Evolutionary conservation across 1,139 yeast genomes (phyloP), one percentile per base, ranked within the genome.

Genomic region (Pichia sp.): DNA sequence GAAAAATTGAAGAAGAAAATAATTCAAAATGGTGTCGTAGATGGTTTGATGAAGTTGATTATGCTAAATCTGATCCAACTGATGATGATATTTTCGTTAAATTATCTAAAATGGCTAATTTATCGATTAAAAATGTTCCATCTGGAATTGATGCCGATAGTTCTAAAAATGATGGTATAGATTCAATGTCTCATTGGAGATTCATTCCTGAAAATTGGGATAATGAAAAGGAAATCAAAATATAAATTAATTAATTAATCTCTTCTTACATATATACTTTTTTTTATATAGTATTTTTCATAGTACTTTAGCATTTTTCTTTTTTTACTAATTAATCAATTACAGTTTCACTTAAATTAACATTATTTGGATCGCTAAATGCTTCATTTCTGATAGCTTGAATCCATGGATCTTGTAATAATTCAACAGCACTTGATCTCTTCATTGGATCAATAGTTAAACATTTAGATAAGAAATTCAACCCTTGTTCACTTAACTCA

Each of bases 381-480:
- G 94, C 90, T 49, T 80, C 77, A 56, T 79, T 79, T 57, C 90
- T 70, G 48, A 85, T 85, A 26, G 80, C 78, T 43, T 80, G 77
- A 53, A 85, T 81, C 98, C 98, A 92, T 3, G 96, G 96, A 65
- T 92, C 96, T 53, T 78, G 79, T 59, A 92, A 69, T 46, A 92
- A 71, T 59, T 89, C 97, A 44, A 81, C 83, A 0, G 98, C 97
- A 39, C 86, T 76, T 1, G 90, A 82, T 55, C 98, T 76, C 62
- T 78, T 76, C 43, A 71, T 71, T 2, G 97, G 96, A 63, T 89
- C 92, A 54, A 85, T 87, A 55, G 85, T 88, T 55, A 92, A 72
- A 63, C 97, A 87, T 56, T 83, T 76, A 25, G 80, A 71, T 56
- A 92, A 68, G 64, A 92, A 90, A 38, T 72, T 72, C 45, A 74